Percentiles rank a stretch among this genome's conserved stretches.
Evolutionary conservation across 2,329 filamentous ascomycete genomes (phyloP).

Genomic region (Tolypocladium cylindrosporum): DNA sequence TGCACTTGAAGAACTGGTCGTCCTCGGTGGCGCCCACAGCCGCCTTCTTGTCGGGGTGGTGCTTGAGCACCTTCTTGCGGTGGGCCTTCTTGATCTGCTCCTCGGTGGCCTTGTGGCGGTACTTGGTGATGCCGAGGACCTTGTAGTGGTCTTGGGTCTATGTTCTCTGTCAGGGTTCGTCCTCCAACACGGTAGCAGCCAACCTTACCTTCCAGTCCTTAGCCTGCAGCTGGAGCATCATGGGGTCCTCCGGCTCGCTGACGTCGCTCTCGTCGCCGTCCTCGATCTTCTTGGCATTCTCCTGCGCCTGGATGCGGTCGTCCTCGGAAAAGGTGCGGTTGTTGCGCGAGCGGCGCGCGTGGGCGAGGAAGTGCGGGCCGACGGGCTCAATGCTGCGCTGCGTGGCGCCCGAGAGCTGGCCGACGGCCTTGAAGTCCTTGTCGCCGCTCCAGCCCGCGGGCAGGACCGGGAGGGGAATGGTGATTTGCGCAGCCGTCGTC

Average conservation of each 20-base stretch:
- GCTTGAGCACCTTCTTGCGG: slow-evolving; percentile 98
- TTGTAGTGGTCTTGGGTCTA: slow-evolving; percentile 96
- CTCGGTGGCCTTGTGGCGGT: slow-evolving; percentile 85
- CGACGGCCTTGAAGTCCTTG: slow-evolving; percentile 84
- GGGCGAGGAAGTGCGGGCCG: slow-evolving; percentile 93
- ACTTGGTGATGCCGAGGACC: slow-evolving; percentile 84
- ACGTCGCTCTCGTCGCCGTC: slow-evolving; percentile 84
- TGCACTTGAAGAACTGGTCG: slow-evolving; percentile 99
- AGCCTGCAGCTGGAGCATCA: slow-evolving; percentile 85
- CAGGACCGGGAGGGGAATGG: slow-evolving; percentile 62
- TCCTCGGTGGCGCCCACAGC: slow-evolving; percentile 79
- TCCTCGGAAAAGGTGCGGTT: slow-evolving; percentile 98
- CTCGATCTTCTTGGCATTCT: slow-evolving; percentile 91
- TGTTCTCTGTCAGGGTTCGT: not conserved
- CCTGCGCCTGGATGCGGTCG: slow-evolving; percentile 91
- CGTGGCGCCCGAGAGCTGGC: slow-evolving; percentile 63
- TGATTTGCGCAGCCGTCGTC: slow-evolving; percentile 52
- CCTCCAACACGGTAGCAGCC: not conserved
- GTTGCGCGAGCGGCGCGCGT: slow-evolving; percentile 90
- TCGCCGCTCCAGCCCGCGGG: slow-evolving; percentile 75
- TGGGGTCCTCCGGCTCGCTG: slow-evolving; percentile 85
- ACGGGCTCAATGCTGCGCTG: slow-evolving; percentile 91
- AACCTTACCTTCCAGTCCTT: slow-evolving; percentile 94
- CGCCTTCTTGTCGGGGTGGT: slow-evolving; percentile 98
- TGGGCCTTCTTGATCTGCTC: slow-evolving; percentile 99